phyloP scores from a whole-genome alignment of 2,329 filamentous ascomycete genomes.

The Cytospora paraplurivora region DNA sequence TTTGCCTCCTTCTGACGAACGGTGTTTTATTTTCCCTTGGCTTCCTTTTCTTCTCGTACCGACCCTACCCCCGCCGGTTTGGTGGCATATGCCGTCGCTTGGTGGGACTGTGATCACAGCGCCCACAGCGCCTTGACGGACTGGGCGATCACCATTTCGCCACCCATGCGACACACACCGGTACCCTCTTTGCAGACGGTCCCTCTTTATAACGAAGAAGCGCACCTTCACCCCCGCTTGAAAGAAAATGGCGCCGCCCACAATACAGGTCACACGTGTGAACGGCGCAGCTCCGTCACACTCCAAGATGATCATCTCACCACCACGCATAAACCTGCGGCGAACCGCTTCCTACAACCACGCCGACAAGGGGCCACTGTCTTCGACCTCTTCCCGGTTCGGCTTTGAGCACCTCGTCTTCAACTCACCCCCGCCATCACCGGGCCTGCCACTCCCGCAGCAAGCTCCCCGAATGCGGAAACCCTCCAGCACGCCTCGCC shows the following conservation, averaged over 20 bases:
- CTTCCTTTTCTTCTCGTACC: constrained; percentile 4
- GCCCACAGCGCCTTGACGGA: background rate
- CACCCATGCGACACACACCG: constrained; percentile 2
- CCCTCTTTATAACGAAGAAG: constrained; percentile 9
- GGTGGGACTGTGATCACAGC: constrained; percentile 17
- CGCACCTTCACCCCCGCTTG: constrained; percentile 14
- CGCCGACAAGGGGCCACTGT: constrained; percentile 55
- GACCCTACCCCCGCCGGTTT: background rate
- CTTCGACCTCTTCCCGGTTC: constrained; percentile 64
- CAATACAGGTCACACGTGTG: constrained; percentile 24
- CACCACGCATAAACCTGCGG: constrained; percentile 61
- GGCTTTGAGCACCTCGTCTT: constrained; percentile 69
- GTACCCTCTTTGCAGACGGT: background rate
- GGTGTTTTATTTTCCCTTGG: background rate
- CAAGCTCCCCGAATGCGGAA: constrained; percentile 64
- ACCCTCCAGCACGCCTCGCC: constrained; percentile 57
- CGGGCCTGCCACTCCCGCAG: constrained; percentile 62
- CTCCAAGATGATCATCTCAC: constrained; percentile 54
- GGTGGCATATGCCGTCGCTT: constrained; percentile 11
- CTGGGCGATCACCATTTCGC: constrained; percentile 26
- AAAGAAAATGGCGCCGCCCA: constrained; percentile 26
- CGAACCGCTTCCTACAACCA: constrained; percentile 59
- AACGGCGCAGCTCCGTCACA: constrained; percentile 38
- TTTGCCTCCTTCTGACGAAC: background rate
- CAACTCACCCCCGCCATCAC: constrained; percentile 69